These are phyloP conservation scores for Pseudocercospora vitis DNA, from an alignment of 2,329 filamentous ascomycete species.

Conservation along the genomic window DNA sequence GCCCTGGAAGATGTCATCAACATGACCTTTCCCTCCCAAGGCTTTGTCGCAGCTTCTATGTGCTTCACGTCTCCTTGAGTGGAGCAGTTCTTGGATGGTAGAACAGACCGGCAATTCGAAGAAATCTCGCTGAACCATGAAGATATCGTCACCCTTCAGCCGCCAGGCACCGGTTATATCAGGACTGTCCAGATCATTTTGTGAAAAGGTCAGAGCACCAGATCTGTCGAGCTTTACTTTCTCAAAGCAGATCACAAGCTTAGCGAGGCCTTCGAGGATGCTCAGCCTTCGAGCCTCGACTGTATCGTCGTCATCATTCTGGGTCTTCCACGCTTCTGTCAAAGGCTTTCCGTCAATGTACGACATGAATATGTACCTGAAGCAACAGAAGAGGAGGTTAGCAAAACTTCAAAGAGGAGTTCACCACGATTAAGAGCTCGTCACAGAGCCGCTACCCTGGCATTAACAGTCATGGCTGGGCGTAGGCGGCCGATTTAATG, in stretches of 20 bases:
- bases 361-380: constrained; percentile 24
- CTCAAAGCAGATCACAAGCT: constrained; percentile 17
- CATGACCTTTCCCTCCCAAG: too few relatives aligned
- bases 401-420: too few relatives aligned
- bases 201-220: constrained; percentile 19
- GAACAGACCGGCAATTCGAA: too few relatives aligned
- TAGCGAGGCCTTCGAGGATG: constrained; percentile 21
- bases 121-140: constrained; percentile 18
- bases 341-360: constrained; percentile 16
- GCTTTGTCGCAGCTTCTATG: too few relatives aligned
- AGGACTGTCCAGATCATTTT: constrained; percentile 1
- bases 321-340: constrained; percentile 11
- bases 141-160: constrained; percentile 18
- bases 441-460: too few relatives aligned
- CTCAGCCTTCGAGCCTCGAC: constrained; percentile 18
- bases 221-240: constrained; percentile 14
- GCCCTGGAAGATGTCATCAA: too few relatives aligned
- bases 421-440: too few relatives aligned
- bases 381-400: too few relatives aligned
- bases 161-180: constrained; percentile 15
- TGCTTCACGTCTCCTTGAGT: too few relatives aligned
- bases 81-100: too few relatives aligned
- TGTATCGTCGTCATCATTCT: constrained; percentile 4
- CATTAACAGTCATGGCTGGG: too few relatives aligned
- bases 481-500: too few relatives aligned